Evolutionary conservation across 768 basidiomycete genomes (phyloP).

Genomic region (Flagelloscypha sp.): DNA sequence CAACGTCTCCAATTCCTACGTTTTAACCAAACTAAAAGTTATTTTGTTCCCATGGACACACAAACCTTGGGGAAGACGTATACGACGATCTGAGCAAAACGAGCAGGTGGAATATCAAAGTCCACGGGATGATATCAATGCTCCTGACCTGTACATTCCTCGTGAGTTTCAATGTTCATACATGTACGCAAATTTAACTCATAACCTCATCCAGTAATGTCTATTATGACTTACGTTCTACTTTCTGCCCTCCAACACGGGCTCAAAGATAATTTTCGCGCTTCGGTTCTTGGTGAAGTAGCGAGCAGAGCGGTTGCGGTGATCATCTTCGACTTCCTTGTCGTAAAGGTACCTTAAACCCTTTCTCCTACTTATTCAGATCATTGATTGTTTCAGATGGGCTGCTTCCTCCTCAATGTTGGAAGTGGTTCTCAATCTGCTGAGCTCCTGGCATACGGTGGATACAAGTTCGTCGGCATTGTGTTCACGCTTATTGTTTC

Average conservation of each 20-base stretch:
- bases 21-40: slow-evolving; percentile 78
- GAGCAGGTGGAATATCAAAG: slow-evolving; percentile 69
- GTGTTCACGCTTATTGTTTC: slow-evolving; percentile 15
- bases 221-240: slow-evolving; percentile 91
- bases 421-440: slow-evolving; percentile 60
- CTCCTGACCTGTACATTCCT: slow-evolving; percentile 95
- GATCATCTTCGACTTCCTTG: slow-evolving; percentile 79
- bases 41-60: slow-evolving; percentile 96
- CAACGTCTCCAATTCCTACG: slow-evolving; percentile 94
- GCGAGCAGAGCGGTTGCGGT: slow-evolving; percentile 81
- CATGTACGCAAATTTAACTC: slow-evolving; percentile 4
- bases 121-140: slow-evolving; percentile 91
- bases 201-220: slow-evolving; percentile 61
- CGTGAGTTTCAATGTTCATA: slow-evolving; percentile 32
- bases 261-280: slow-evolving; percentile 74
- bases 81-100: slow-evolving; percentile 53
- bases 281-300: slow-evolving; percentile 79
- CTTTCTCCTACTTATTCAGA: no score
- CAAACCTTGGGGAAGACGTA: slow-evolving; percentile 72
- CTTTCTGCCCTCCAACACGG: slow-evolving; percentile 82
- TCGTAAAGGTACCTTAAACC: no score
- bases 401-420: slow-evolving; percentile 90
- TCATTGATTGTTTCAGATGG: no score
- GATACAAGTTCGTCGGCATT: slow-evolving; percentile 97
- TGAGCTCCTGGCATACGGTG: slow-evolving; percentile 86